Percentiles rank a stretch among this genome's conserved stretches.
Conservation (phyloP, 108 stramenopile species). For the Nitzschia sp. region DNA sequence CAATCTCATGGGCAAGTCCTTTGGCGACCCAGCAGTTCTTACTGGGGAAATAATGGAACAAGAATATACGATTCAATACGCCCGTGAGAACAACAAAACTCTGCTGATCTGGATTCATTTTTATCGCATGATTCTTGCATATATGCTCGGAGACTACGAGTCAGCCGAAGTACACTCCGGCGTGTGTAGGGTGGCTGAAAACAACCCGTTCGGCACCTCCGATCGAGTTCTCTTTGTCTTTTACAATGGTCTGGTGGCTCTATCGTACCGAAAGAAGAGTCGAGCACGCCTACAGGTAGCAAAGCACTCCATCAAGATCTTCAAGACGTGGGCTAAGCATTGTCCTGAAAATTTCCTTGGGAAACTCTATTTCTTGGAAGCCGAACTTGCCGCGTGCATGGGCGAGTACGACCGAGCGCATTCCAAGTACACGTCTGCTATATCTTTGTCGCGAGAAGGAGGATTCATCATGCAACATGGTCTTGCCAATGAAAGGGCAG, state of each 20-base stretch:
- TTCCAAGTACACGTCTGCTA: slow-evolving; percentile 38
- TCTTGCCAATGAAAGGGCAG: slow-evolving; percentile 47
- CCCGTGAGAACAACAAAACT: slow-evolving; percentile 24
- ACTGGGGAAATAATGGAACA: slow-evolving; percentile 34
- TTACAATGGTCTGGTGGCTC: slow-evolving; percentile 45
- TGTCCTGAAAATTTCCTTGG: slow-evolving; percentile 52
- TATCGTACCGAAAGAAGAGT: slow-evolving; percentile 26
- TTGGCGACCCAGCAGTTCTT: slow-evolving; percentile 23
- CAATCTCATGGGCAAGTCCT: slow-evolving; percentile 25
- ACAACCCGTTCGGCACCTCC: slow-evolving; percentile 25
- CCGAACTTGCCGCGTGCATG: slow-evolving; percentile 42
- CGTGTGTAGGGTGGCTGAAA: slow-evolving; percentile 20
- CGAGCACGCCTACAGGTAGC: slow-evolving; percentile 9
- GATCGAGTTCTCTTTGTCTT: slow-evolving; percentile 31
- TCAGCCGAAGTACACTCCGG: slow-evolving; percentile 32
- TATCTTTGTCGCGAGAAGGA: slow-evolving; percentile 36
- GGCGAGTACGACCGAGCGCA: slow-evolving; percentile 38
- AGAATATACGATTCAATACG: slow-evolving; percentile 17
- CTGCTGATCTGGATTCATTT: slow-evolving; percentile 26
- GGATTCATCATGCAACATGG: slow-evolving; percentile 53
- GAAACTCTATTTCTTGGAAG: slow-evolving; percentile 47
- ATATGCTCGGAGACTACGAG: slow-evolving; percentile 27
- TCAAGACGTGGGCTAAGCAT: slow-evolving; percentile 39
- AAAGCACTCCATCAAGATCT: slow-evolving; percentile 14
- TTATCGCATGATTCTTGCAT: slow-evolving; percentile 15